Base-by-base conservation (phyloP, 1,284 basidiomycete species). In the Austroboletus novae-zelandiae region DNA sequence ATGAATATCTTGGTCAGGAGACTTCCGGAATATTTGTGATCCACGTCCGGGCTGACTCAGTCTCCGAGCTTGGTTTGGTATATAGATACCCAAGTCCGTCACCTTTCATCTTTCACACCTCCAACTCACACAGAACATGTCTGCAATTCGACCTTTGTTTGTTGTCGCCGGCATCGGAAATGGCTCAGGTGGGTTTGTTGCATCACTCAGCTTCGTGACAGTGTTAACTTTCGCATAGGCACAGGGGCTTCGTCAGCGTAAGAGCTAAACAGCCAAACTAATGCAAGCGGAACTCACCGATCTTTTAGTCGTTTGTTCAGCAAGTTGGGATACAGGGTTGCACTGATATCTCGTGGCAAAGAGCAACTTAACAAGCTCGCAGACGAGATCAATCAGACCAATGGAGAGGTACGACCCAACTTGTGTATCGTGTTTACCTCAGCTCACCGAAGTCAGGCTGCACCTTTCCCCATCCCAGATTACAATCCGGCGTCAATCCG, bases 241-340 rank as follows among this genome's bases (percentile, higher is more conserved):
- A 85, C 83, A 43, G 85, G 85, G 35, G 83, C 76, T 54, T 73
- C 82, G 17, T 71, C 79, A 51, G 84, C 84, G 84, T 86, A 66
- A 57, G 80, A 66, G 34, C 3, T 9, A 9, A 4, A 27, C 14
- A 11, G 9, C 9, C 39, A 32, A 27, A 11, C 14, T n/a, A 34
- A 30, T 8, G 2, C 18, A 31, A 23, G 11, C 8, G 25, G 7
- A 27, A 7, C 32, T 55, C 29, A 61, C 20, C 13, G 25, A 5
- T 32, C 18, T 23, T 47, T 15, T 51, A 88, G 85, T 18, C 83
- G 81, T 40, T 56, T 82, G 13, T 87, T 87, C 55, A 74, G 82
- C 5, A 79, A 80, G 60, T 68, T 78, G 32, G 86, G 87, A 1
- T 90, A 87, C 60, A 78, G 75, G 39, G 75, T 90, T 36, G 87